Evolutionary conservation across 2,329 filamentous ascomycete species (phyloP).

Genomic region (Hymenoscyphus infarciens): DNA sequence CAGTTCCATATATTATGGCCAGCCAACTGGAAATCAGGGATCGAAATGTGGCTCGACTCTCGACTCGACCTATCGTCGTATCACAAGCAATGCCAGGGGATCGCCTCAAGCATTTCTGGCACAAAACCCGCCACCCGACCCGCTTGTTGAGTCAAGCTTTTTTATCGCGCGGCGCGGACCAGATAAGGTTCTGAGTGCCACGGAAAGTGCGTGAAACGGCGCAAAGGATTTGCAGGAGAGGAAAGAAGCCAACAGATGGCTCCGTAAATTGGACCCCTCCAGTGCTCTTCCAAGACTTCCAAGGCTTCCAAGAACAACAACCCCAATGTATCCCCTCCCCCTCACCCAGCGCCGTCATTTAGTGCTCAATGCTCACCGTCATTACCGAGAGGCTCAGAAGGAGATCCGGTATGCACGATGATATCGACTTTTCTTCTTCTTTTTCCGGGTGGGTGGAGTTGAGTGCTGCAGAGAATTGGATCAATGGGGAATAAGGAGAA

Average conservation of each 20-base stretch:
- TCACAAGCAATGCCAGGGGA: slow-evolving; percentile 6
- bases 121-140: not conserved
- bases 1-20: not conserved
- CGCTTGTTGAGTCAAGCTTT: slow-evolving; percentile 13
- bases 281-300: slow-evolving; percentile 1
- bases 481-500: not conserved
- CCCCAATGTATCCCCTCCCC: not conserved
- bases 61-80: not conserved
- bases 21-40: not conserved
- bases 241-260: not conserved
- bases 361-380: slow-evolving; percentile 2
- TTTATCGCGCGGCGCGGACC: not conserved
- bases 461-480: not conserved
- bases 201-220: not conserved
- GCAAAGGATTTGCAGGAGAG: not conserved
- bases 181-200: slow-evolving; percentile 7
- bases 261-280: not conserved
- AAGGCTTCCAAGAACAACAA: not conserved
- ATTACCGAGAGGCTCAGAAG: slow-evolving; percentile 3
- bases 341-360: not conserved
- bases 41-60: not conserved
- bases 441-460: not conserved
- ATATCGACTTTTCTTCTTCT: not conserved
- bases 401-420: not conserved
- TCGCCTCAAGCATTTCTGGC: slow-evolving; percentile 7